These are phyloP conservation scores for Hyaloscypha hepaticicola DNA, from an alignment of 495 filamentous ascomycete species.

Conservation along the genomic window DNA sequence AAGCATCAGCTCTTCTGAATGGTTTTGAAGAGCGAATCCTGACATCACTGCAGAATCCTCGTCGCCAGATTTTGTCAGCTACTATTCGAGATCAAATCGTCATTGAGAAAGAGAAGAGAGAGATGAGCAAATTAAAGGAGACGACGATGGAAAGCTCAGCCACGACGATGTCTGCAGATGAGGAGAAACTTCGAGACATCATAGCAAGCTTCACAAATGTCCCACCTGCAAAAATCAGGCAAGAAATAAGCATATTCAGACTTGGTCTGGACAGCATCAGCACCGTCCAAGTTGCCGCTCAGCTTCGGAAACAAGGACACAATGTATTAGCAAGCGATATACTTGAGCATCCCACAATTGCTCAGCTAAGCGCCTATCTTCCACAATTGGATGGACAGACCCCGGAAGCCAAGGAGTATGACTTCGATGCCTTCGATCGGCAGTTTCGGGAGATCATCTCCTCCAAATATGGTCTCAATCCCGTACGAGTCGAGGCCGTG, in stretches of 20 bases:
- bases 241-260: conserved; percentile 69
- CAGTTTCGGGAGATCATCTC: conserved; percentile 36
- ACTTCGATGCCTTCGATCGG: conserved; percentile 44
- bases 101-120: conserved; percentile 35
- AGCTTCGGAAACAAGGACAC: conserved; percentile 57
- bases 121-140: background rate
- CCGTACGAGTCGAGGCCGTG: conserved; percentile 41
- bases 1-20: conserved; percentile 14
- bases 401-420: background rate
- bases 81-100: conserved; percentile 37
- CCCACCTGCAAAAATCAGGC: conserved; percentile 53
- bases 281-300: conserved; percentile 71
- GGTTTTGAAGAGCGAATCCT: conserved; percentile 16
- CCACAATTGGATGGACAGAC: background rate
- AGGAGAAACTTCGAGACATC: conserved; percentile 51
- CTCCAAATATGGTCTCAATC: conserved; percentile 25
- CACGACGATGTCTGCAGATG: conserved; percentile 49
- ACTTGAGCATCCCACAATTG: conserved; percentile 58
- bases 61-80: conserved; percentile 36
- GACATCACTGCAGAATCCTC: conserved; percentile 25
- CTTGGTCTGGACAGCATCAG: conserved; percentile 88
- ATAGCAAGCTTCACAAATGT: conserved; percentile 54
- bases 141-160: background rate
- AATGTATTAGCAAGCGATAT: conserved; percentile 64
- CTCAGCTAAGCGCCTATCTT: conserved; percentile 41